Conservation (phyloP, 2,329 filamentous ascomycete species). For the Aspergillus aculeatus region DNA sequence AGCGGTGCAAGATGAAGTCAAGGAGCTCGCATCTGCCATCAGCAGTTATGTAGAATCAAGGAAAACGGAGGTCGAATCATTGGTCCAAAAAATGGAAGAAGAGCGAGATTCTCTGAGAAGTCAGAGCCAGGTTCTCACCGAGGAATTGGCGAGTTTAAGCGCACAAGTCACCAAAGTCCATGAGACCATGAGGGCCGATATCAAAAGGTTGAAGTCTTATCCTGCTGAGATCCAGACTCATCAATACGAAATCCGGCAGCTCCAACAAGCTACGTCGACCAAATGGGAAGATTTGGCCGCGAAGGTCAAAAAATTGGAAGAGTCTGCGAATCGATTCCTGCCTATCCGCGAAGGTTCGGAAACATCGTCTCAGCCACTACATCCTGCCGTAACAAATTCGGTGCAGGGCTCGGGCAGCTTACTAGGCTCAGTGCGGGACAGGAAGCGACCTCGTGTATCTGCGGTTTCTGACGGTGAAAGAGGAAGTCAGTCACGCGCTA, state of each 20-base stretch:
- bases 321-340: neutral
- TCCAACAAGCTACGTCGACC: neutral
- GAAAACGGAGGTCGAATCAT: neutral
- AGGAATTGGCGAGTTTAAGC: neutral
- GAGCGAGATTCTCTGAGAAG: neutral
- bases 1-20: conserved; percentile 6
- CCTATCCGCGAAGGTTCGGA: neutral
- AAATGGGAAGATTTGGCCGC: neutral
- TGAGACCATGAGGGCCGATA: neutral
- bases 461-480: neutral
- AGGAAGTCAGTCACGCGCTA: neutral
- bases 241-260: neutral
- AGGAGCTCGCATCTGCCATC: neutral
- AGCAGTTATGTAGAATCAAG: conserved; percentile 1
- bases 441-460: neutral
- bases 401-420: neutral
- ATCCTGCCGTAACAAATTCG: neutral
- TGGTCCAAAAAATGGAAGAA: conserved; percentile 11
- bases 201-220: neutral
- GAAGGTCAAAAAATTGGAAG: neutral
- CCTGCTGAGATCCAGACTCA: neutral
- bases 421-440: neutral
- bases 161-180: neutral
- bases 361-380: neutral
- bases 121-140: neutral